Evolutionary conservation across 306 rosid species (phyloP).

Genomic region (Gynostemma pentaphyllum): DNA sequence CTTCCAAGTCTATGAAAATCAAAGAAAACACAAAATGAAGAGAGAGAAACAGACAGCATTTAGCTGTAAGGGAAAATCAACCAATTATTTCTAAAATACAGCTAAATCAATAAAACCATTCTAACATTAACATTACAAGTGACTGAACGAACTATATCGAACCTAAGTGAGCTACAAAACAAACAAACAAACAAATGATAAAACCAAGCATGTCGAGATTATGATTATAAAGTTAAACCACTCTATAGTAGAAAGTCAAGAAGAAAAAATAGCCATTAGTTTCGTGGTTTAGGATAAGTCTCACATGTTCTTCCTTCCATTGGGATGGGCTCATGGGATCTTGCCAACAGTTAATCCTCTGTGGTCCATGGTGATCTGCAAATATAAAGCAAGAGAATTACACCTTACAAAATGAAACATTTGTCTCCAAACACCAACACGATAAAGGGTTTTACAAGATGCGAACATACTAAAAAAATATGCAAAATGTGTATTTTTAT

Average conservation of each 20-base stretch:
- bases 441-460: background rate
- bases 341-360: conserved; percentile 59
- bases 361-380: conserved; percentile 82
- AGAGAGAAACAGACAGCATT: background rate
- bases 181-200: background rate
- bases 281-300: conserved; percentile 16
- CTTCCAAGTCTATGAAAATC: background rate
- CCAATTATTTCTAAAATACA: background rate
- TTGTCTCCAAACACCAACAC: background rate
- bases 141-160: background rate
- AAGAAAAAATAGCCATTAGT: background rate
- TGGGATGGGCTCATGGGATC: conserved; percentile 89
- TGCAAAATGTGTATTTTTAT: background rate
- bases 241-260: background rate
- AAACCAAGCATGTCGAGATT: background rate
- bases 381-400: conserved; percentile 3
- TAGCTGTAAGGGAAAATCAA: background rate
- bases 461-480: background rate
- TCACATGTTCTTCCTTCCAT: conserved; percentile 99
- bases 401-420: background rate
- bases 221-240: background rate
- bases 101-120: background rate
- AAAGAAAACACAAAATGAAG: background rate
- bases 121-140: background rate
- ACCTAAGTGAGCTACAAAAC: background rate